Evolutionary conservation across 306 rosid species (phyloP).

Genomic region (Biancaea sappan): DNA sequence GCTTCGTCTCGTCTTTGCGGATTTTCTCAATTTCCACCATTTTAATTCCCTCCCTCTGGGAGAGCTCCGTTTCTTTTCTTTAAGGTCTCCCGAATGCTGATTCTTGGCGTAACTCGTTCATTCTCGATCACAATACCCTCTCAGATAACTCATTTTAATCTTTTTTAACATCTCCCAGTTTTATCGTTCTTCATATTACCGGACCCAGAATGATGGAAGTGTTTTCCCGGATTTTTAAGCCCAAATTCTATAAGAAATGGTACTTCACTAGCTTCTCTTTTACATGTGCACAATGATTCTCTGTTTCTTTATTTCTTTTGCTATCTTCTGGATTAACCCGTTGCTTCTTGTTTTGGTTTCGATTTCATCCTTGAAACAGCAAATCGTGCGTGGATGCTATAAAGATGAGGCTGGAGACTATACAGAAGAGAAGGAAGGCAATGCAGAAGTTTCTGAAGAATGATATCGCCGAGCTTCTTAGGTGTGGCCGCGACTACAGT

Average conservation of each 20-base stretch:
- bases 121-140: constrained; percentile 35
- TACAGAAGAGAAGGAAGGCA: constrained; percentile 55
- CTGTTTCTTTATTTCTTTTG: neutral
- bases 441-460: constrained; percentile 56
- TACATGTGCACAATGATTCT: neutral
- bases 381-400: constrained; percentile 46
- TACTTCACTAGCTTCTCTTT: constrained; percentile 26
- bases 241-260: constrained; percentile 71
- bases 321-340: neutral
- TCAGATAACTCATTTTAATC: constrained; percentile 15
- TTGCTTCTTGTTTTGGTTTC: constrained; percentile 25
- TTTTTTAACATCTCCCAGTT: constrained; percentile 13
- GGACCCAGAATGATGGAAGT: constrained; percentile 28
- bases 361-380: constrained; percentile 43
- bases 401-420: constrained; percentile 53
- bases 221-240: constrained; percentile 61
- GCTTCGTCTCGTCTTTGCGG: too few relatives aligned
- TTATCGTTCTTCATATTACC: constrained; percentile 9
- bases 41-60: neutral
- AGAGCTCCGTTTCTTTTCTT: constrained; percentile 49
- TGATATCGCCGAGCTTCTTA: constrained; percentile 72
- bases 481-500: constrained; percentile 48
- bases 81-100: constrained; percentile 44
- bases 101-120: constrained; percentile 52
- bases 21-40: neutral